Evolutionary conservation across 2,329 filamentous ascomycete species (phyloP), one percentile per base, ranked within the genome.

Genomic region (Dissoconium aciculare): DNA sequence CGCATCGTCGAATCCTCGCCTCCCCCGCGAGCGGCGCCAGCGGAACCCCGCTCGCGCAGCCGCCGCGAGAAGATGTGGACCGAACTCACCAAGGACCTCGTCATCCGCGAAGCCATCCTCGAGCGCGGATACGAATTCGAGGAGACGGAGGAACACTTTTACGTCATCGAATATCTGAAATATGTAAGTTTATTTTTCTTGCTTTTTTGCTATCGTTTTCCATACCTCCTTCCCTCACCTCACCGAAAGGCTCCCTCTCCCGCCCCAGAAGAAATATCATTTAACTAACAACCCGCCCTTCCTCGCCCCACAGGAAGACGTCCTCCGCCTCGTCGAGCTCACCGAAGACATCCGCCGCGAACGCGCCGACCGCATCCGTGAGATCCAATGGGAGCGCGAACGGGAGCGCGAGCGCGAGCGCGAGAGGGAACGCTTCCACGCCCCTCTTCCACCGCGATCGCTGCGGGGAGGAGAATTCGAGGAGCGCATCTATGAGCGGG

Each of bases 21-120:
- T 26, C 9, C 39, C 33, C 36, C 34, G 26, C 30, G 34, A 36
- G 34, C 31, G 17, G 23, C 29, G 33, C 14, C 36, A 37, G 10
- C 38, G 35, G 16, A 46, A 45, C 35, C 41, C 39, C 6, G 19
- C 19, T n/a, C n/a, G n/a, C n/a, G n/a, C n/a, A n/a, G n/a, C n/a
- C 19, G 19, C 19, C 40, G 40, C 17, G 59, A 57, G 40, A 60
- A 63, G 37, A 80, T 92, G 62, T 95, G 87, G 87, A 98, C 89
- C 0, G 89, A 95, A 57, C 83, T 98, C 45, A 92, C 87, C 27
- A 93, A 92, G 58, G 85, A 93, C 44, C 59, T 95, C 19, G 82
- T 95, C 11, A 66, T 77, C 35, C 74, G 78, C 31, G 84, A 94
- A 52, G 89, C 89, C 11, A 80, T 95, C 41, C 77, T 92, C 44